Conservation (phyloP, 257 asterid species). For the Thymus mandschuricus region DNA sequence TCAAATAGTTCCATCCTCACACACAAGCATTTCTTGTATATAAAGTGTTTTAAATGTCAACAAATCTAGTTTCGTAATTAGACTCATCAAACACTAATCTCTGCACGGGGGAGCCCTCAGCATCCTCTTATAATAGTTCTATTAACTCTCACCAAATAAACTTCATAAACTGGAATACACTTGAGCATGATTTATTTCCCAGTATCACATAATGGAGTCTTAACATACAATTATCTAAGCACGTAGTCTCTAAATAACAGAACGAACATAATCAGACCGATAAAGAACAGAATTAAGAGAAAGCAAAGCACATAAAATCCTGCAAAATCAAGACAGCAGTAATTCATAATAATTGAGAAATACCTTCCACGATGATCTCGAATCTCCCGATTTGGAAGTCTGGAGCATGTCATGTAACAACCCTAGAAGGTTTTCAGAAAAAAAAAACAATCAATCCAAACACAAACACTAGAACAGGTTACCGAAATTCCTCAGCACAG, state of each 20-base stretch:
- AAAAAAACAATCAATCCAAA: slow-evolving; percentile 25
- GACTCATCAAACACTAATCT: not conserved
- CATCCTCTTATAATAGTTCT: not conserved
- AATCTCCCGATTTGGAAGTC: slow-evolving; percentile 65
- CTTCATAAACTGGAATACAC: too few relatives aligned
- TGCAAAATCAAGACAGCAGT: not conserved
- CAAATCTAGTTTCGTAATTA: not conserved
- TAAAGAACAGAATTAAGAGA: not conserved
- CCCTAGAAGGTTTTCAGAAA: slow-evolving; percentile 45
- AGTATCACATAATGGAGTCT: too few relatives aligned
- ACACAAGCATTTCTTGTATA: not conserved
- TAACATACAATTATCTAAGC: too few relatives aligned
- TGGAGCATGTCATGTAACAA: slow-evolving; percentile 75
- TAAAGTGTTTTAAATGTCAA: not conserved
- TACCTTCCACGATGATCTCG: slow-evolving; percentile 85
- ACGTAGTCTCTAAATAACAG: too few relatives aligned
- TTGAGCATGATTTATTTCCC: too few relatives aligned
- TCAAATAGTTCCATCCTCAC: not conserved
- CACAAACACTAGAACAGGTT: not conserved
- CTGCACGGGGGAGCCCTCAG: not conserved
- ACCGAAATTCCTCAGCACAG: not conserved
- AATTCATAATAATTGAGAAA: slow-evolving; percentile 10
- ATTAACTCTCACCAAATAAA: slow-evolving; percentile 7
- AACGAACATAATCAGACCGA: too few relatives aligned
- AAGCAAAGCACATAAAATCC: not conserved